Evolutionary conservation across 164 flowering plant genomes (phyloP), one percentile per base, ranked within the genome.

Genomic region (Paratinospora sagittata): DNA sequence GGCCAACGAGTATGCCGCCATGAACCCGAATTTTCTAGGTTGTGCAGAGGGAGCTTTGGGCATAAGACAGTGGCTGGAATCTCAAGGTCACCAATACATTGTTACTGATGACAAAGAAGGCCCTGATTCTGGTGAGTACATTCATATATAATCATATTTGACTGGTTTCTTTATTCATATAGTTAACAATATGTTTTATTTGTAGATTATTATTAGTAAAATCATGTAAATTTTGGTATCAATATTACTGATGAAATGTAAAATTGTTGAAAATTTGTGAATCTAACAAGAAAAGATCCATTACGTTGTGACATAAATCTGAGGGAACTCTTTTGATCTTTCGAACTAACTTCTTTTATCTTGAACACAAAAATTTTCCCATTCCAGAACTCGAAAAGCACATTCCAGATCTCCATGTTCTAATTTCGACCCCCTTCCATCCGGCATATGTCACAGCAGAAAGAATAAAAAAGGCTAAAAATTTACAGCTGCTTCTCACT

Each of bases 81-180:
- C 99, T n/a, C 84, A 89, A 78, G 99, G 99, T 60, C 99, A 95
- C 73, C 82, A 92, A 55, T 95, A 95, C 76, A 95, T 95, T 67
- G 99, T 95, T 74, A 95, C 99, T 7, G 93, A 93, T 76, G 98
- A 95, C 87, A 95, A 95, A 76, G 99, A 95, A 55, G 99, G 99
- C 58, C 97, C 94, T 2, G 68, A 90, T 70, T 91, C 81, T 76
- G 99, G 97, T 92, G 30, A 79, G 86, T 81, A 49, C 67, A 10
- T 23, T 67, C 55, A 47, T 67, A 4, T 41, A 1, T 19, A 26
- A n/a, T 12, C 33, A 41, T 30, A 4, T 43, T 47, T 47, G 16
- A 47, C 19, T 47, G 19, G 19, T 47, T 14, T 47, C 16, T 47
- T 47, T 47, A 11, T 47, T 47, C 14, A 47, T 13, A 47, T 10